Percentiles rank a stretch among this genome's conserved stretches.
Conservation (phyloP, 768 basidiomycete species). For the Hebeloma cylindrosporum region DNA sequence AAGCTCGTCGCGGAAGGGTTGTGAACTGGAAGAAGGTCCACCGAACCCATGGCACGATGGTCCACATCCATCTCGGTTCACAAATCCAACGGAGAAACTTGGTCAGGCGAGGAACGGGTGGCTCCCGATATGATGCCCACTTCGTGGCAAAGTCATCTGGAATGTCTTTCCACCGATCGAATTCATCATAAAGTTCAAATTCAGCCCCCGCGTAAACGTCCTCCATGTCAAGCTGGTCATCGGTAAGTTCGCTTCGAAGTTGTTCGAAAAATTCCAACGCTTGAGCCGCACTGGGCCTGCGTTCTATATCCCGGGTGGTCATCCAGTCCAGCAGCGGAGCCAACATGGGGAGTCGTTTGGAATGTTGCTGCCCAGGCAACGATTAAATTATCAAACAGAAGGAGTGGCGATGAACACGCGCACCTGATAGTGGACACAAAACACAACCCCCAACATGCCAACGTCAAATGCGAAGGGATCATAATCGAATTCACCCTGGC, state of each 20-base stretch:
- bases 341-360: constrained; percentile 22
- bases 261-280: constrained; percentile 28
- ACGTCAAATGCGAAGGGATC: constrained; percentile 27
- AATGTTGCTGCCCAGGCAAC: constrained; percentile 14
- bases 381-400: background rate
- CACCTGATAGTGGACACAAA: constrained; percentile 14
- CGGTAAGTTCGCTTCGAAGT: background rate
- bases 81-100: constrained; percentile 4
- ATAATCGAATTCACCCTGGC: constrained; percentile 25
- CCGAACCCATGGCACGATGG: background rate
- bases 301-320: constrained; percentile 21
- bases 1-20: too few species aligned
- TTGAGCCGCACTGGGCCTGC: constrained; percentile 25
- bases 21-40: too few species aligned
- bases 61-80: background rate
- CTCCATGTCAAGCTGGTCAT: constrained; percentile 1
- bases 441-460: constrained; percentile 14
- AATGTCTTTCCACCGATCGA: constrained; percentile 20
- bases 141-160: constrained; percentile 11
- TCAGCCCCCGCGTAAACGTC: background rate
- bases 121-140: constrained; percentile 19
- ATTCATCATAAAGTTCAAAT: constrained; percentile 4
- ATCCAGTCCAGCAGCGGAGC: constrained; percentile 30
- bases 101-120: constrained; percentile 9
- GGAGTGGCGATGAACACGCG: background rate